Base-by-base conservation (phyloP, 257 asterid genomes). In the Galeopsis tetrahit region DNA sequence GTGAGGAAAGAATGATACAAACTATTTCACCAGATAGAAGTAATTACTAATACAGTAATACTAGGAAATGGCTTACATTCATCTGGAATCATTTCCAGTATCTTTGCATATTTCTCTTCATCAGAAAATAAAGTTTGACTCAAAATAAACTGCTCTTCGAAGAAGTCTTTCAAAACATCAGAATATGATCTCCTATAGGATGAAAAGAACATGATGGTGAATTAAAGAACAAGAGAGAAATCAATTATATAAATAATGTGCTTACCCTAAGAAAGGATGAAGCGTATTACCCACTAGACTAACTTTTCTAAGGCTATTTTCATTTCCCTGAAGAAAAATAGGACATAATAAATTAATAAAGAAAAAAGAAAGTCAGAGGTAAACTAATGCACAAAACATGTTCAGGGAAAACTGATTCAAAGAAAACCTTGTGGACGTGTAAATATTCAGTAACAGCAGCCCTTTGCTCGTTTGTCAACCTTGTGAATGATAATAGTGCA, bases 221-320 rank as follows among this genome's bases (percentile, higher is more conserved):
- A 53, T 32, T 15, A 64, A 67, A 70, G 38, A 52, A 74, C 70
- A 68, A 77, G 44, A 49, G 17, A 15, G 36, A 6, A 42, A 51
- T 34, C 21, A 69, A 11, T 56, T 17, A 68, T 44, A 38, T 10
- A 5, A 71, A 51, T 53, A 42, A 80, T 60, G 63, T 58, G 72
- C 95, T 80, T 89, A 91, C 99, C 81, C 96, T 7, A 94, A 87
- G 81, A 82, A 87, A 65, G 97, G 97, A 83, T 94, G 99, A 61
- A 88, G 92, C 32, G 93, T 71, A 28, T 69, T 86, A 31, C 86
- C 92, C 35, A 56, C 52, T 35, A 94, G 82, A 62, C 86, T 78
- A 81, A 88, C 90, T 62, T 87, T 94, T 68, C 81, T 91, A 10
- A 70, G 76, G 85, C 92, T 83, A 77, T 89, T 85, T 80, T 91